These are phyloP conservation scores for Fusarium paranaense DNA, from an alignment of 2,329 filamentous ascomycete species.

Conservation along the genomic window DNA sequence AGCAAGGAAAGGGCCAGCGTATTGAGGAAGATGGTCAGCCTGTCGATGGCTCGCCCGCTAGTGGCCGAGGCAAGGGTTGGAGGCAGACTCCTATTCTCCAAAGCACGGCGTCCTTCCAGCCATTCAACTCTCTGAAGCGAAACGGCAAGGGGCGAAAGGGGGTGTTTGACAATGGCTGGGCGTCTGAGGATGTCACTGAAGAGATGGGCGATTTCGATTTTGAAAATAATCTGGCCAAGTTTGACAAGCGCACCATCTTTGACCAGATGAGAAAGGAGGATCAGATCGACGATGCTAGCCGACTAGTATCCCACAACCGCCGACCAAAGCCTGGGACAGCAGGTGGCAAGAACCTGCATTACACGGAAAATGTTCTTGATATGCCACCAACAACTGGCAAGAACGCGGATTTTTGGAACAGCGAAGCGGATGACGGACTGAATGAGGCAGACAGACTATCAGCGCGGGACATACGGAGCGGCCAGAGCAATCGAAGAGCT, in stretches of 20 bases:
- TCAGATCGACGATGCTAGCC: conserved; percentile 86
- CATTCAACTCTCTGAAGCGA: conserved; percentile 71
- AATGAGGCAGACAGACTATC: conserved; percentile 60
- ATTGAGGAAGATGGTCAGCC: conserved; percentile 43
- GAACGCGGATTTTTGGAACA: conserved; percentile 75
- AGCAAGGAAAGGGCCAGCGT: conserved; percentile 46
- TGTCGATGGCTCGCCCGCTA: conserved; percentile 40
- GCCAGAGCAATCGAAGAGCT: conserved; percentile 61
- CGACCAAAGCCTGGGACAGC: conserved; percentile 75
- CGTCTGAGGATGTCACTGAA: conserved; percentile 95
- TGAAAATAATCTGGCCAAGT: conserved; percentile 87
- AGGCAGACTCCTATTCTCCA: conserved; percentile 70
- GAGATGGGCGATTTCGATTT: conserved; percentile 97
- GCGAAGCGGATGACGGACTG: conserved; percentile 74
- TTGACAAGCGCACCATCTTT: conserved; percentile 93
- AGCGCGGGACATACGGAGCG: conserved; percentile 63
- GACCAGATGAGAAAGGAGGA: conserved; percentile 92
- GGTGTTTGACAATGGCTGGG: conserved; percentile 82
- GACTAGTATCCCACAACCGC: conserved; percentile 91
- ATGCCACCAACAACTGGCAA: conserved; percentile 57
- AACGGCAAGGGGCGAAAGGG: conserved; percentile 59
- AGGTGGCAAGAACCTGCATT: conserved; percentile 90
- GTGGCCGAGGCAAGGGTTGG: conserved; percentile 66
- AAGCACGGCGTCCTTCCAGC: conserved; percentile 72
- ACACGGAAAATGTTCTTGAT: conserved; percentile 91